A percentile compares a stretch with the other conserved stretches of the same genome.
Conservation (phyloP, 2,329 filamentous ascomycete genomes). For the Shiraia sp. region DNA sequence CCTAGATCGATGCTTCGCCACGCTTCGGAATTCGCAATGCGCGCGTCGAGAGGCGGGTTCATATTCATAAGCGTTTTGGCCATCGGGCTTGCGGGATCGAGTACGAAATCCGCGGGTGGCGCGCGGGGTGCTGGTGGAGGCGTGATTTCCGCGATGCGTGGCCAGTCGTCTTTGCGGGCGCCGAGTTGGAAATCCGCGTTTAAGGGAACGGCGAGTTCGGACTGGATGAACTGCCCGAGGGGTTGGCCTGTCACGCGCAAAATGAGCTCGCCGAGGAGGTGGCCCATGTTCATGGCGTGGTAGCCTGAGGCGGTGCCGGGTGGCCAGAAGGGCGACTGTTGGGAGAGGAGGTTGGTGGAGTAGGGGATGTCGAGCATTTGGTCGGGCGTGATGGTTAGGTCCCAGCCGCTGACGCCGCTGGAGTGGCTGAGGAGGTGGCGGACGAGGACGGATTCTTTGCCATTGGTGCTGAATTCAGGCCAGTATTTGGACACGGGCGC, state of each 20-base stretch:
- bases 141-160: constrained; percentile 13
- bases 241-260: constrained; percentile 10
- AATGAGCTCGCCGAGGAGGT: constrained; percentile 15
- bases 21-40: constrained; percentile 1
- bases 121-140: constrained; percentile 10
- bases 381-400: constrained; percentile 3
- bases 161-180: constrained; percentile 6
- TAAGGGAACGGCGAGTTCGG: constrained; percentile 71
- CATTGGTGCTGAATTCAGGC: constrained; percentile 23
- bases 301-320: constrained; percentile 21
- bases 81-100: constrained; percentile 1
- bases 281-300: constrained; percentile 17
- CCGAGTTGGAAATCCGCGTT: constrained; percentile 24
- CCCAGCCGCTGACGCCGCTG: constrained; percentile 18
- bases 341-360: constrained; percentile 10
- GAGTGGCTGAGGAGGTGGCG: constrained; percentile 20
- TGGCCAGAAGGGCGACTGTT: constrained; percentile 20
- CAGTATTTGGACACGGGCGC: constrained; percentile 24
- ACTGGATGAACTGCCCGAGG: constrained; percentile 19
- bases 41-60: no score
- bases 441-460: constrained; percentile 17
- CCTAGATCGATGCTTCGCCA: constrained; percentile 5
- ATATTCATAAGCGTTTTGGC: no score
- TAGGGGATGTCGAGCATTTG: constrained; percentile 11
- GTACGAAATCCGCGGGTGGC: constrained; percentile 11